These are phyloP conservation scores for Cardiospermum halicacabum DNA, from an alignment of 345 rosid genomes.

Conservation along the genomic window DNA sequence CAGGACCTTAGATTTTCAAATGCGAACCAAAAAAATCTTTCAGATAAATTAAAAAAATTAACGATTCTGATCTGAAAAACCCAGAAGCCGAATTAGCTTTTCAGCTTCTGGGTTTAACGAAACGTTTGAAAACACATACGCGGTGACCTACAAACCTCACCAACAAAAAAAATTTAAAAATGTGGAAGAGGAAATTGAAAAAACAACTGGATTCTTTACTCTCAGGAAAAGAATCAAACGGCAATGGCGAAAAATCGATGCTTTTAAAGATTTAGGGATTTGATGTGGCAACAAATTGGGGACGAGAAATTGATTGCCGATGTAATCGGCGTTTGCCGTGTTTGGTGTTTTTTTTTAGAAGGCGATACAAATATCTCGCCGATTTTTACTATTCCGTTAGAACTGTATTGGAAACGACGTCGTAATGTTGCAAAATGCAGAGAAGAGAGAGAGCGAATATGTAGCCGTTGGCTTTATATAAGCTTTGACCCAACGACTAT, in stretches of 20 bases:
- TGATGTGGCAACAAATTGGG: constrained; percentile 12
- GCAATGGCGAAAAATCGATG: constrained; percentile 12
- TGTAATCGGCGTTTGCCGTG: constrained; percentile 12
- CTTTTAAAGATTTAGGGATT: constrained; percentile 4
- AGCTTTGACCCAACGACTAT: constrained; percentile 28
- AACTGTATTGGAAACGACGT: constrained; percentile 15
- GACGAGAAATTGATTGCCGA: constrained; percentile 14
- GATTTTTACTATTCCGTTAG: constrained; percentile 22
- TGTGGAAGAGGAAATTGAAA: background rate
- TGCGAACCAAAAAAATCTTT: background rate
- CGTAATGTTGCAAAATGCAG: background rate
- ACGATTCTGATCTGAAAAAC: background rate
- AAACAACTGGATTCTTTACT: constrained; percentile 10
- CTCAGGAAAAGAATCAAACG: constrained; percentile 38
- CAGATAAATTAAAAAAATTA: no score
- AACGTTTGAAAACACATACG: background rate
- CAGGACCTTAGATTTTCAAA: background rate
- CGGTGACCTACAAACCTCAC: background rate
- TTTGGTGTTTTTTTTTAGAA: constrained; percentile 14
- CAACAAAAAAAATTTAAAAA: background rate
- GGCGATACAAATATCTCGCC: constrained; percentile 35
- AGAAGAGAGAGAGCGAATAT: background rate
- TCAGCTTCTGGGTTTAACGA: constrained; percentile 9
- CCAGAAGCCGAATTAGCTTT: constrained; percentile 6
- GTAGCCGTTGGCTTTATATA: constrained; percentile 51